These are phyloP conservation scores for Penicillium taxi DNA, from an alignment of 495 filamentous ascomycete species.

Conservation along the genomic window DNA sequence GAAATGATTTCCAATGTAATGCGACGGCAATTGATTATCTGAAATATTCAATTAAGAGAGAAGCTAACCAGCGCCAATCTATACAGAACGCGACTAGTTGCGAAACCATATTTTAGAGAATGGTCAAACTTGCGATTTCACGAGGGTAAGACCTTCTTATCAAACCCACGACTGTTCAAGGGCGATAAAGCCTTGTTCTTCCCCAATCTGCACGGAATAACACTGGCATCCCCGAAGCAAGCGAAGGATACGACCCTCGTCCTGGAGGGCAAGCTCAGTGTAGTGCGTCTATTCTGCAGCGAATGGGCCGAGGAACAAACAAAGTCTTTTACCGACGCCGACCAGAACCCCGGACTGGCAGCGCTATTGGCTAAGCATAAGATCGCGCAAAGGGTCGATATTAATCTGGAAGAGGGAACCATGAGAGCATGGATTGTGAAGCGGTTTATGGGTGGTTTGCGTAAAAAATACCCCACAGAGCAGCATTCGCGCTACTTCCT, in stretches of 20 bases:
- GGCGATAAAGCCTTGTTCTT: slow-evolving; percentile 75
- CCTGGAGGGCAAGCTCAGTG: slow-evolving; percentile 59
- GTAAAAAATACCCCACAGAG: slow-evolving; percentile 45
- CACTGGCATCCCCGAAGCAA: slow-evolving; percentile 47
- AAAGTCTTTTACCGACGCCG: slow-evolving; percentile 54
- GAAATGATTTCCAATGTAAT: too few species aligned
- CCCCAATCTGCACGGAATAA: slow-evolving; percentile 79
- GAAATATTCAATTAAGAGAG: too few species aligned
- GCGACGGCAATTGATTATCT: too few species aligned
- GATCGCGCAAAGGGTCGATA: slow-evolving; percentile 62
- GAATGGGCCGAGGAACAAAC: slow-evolving; percentile 79
- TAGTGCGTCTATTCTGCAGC: slow-evolving; percentile 75
- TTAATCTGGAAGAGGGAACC: slow-evolving; percentile 78
- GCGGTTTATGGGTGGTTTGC: slow-evolving; percentile 56
- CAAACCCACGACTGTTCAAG: slow-evolving; percentile 69
- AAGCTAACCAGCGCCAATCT: slow-evolving; percentile 3
- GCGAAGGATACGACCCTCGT: slow-evolving; percentile 61
- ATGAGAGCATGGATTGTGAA: slow-evolving; percentile 68
- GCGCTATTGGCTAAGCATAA: slow-evolving; percentile 37
- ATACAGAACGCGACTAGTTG: slow-evolving; percentile 46
- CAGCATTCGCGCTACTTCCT: slow-evolving; percentile 75
- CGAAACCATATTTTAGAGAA: slow-evolving; percentile 87
- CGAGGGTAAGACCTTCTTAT: slow-evolving; percentile 81
- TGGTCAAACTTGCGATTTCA: slow-evolving; percentile 73
- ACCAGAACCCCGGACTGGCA: slow-evolving; percentile 55